Evolutionary conservation across 2,329 filamentous ascomycete genomes (phyloP), one percentile per base, ranked within the genome.

Genomic region (Allantophomopsis cytisporea): DNA sequence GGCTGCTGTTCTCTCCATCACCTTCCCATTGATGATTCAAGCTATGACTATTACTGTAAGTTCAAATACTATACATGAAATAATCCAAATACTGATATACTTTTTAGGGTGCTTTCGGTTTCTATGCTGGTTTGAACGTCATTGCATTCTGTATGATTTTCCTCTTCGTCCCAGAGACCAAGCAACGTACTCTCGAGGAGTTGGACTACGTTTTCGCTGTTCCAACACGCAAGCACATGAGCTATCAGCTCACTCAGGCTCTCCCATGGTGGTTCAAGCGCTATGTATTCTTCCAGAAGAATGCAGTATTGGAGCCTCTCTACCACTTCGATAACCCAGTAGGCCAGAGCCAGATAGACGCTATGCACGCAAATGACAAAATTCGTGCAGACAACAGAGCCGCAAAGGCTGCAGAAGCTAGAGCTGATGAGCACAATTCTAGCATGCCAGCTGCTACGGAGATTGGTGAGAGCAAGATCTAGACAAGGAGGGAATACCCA

Each of bases 1-100:
- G 65, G 71, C 71, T 0, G 65, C 71, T 1, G 67, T 80, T 1
- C 58, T 83, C 13, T 66, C 68, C 20, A 71, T 82, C 39, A 78
- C 43, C 7, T 41, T 46, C 14, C 45, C 47, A 7, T 36, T 40
- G 43, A 63, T 80, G 44, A 65, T 64, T 54, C 60, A 38, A 54
- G 57, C 40, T 13, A 40, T 49, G 37, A 36, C 35, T 11, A 42
- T 42, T 11, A 31, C 43, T 15, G 45, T 47, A 42, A 28, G 42
- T 42, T n/a, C 28, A 15, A 33, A 32, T 11, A 12, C 10, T 2
- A 13, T 3, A 39, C 15, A 8, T 10, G 20, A 35, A 2, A 8
- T 7, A 4, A 3, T 2, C 6, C 18, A 20, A 16, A 15, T 32
- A 2, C 5, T 12, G 13, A 31, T 4, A 31, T 4, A 16, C 12